Percentiles rank a stretch among this genome's conserved stretches.
These are phyloP conservation scores for Salvia sclarea DNA, from an alignment of 305 asterid species.

Conservation along the genomic window DNA sequence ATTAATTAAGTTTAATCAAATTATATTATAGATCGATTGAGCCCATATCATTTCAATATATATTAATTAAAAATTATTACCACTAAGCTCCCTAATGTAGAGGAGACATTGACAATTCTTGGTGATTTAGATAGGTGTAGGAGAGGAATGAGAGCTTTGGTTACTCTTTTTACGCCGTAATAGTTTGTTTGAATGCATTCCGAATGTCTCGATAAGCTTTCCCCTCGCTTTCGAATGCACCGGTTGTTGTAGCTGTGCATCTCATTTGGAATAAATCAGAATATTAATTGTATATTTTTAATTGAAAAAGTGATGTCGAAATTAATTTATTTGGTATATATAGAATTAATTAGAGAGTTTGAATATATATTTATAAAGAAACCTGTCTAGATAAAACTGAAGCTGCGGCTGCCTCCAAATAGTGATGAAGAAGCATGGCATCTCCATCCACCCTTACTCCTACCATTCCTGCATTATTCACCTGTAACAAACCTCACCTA, in stretches of 20 bases:
- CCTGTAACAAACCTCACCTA: constrained; percentile 47
- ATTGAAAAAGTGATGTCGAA: too few relatives aligned
- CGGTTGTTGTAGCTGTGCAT: too few relatives aligned
- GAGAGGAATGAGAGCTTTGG: constrained; percentile 43
- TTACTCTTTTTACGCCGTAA: constrained; percentile 40
- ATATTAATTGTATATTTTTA: too few relatives aligned
- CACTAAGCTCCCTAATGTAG: constrained; percentile 32
- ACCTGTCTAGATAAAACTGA: constrained; percentile 24
- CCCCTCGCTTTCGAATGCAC: constrained; percentile 25
- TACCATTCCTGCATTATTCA: constrained; percentile 58
- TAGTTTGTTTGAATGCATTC: constrained; percentile 42
- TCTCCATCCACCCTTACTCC: constrained; percentile 43
- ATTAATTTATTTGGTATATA: too few relatives aligned
- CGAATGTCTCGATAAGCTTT: constrained; percentile 25
- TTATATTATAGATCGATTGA: too few relatives aligned
- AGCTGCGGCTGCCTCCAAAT: neutral
- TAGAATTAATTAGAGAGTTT: too few relatives aligned
- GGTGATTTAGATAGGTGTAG: constrained; percentile 43
- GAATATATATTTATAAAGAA: neutral
- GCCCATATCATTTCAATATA: too few relatives aligned
- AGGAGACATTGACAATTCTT: constrained; percentile 45
- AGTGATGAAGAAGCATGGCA: constrained; percentile 18
- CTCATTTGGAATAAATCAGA: too few relatives aligned
- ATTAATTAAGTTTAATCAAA: too few relatives aligned
- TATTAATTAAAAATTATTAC: too few relatives aligned